These are phyloP conservation scores for Jimgerdemannia flammicorona DNA, from an alignment of 192 early-diverging fungal species.

Conservation along the genomic window DNA sequence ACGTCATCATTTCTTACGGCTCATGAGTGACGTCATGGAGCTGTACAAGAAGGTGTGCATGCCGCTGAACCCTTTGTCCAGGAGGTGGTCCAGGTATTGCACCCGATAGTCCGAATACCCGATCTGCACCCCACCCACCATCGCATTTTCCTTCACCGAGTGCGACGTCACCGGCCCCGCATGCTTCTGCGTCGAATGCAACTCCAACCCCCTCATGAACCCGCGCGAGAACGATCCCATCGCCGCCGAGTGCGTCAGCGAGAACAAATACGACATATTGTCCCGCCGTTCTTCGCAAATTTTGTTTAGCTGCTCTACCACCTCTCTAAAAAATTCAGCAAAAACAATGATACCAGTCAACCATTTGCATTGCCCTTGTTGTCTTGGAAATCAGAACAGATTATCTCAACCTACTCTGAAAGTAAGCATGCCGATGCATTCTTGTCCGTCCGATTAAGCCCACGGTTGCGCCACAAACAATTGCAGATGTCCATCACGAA, in stretches of 20 bases:
- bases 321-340: slow-evolving; percentile 1
- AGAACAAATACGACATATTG: slow-evolving; percentile 6
- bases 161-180: not conserved
- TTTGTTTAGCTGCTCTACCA: slow-evolving; percentile 4
- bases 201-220: slow-evolving; percentile 12
- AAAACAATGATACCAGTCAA: not conserved
- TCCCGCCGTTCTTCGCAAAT: slow-evolving; percentile 1
- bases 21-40: slow-evolving; percentile 13
- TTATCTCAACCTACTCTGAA: slow-evolving; percentile 24
- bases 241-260: slow-evolving; percentile 35
- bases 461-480: slow-evolving; percentile 39
- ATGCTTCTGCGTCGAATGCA: not conserved
- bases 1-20: not conserved
- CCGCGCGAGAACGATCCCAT: slow-evolving; percentile 34
- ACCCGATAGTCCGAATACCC: slow-evolving; percentile 34
- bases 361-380: slow-evolving; percentile 1
- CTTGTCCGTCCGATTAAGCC: slow-evolving; percentile 35
- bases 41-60: slow-evolving; percentile 28
- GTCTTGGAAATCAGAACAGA: not conserved
- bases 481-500: slow-evolving; percentile 52
- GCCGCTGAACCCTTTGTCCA: slow-evolving; percentile 27
- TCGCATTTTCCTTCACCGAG: slow-evolving; percentile 5
- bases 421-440: slow-evolving; percentile 35
- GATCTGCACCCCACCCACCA: slow-evolving; percentile 29
- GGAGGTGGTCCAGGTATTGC: slow-evolving; percentile 34